Evolutionary conservation across 75 land plant genomes (phyloP), one percentile per base, ranked within the genome.

Genomic region (Cunninghamia lanceolata): DNA sequence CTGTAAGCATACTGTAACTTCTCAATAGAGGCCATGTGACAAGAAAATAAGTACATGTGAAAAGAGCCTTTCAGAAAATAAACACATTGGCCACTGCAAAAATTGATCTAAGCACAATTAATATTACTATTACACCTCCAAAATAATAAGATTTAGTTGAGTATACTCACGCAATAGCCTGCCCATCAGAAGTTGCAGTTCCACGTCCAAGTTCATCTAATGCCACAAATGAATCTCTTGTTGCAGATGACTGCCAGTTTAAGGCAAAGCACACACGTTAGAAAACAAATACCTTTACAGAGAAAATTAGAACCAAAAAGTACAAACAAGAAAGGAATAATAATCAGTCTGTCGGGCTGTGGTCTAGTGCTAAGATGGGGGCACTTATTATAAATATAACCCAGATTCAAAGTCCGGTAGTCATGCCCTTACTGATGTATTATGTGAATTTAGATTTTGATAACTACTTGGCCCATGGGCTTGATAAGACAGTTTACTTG

Each of bases 151-250:
- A 85, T 28, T 9, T 38, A 32, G 25, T 30, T 7, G 35, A 34
- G 45, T 42, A 19, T 75, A 88, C 95, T 85, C 87, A 96, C 98
- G 99, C 99, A 86, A 98, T 98, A 73, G 99, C 96, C 89, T 98
- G 99, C 17, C 99, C 99, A 91, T 98, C 99, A 86, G 99, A 96
- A 42, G 99, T 96, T 90, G 99, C 93, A 83, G 99, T 96, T 21
- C 99, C 99, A 45, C 99, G 91, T 42, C 99, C 99, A 89, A 98
- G 97, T 89, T 98, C 99, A 93, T 96, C 99, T 80, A 98, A 88
- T 35, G 95, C 96, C 75, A 98, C 99, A 63, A 98, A 53, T 68
- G 99, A 98, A 86, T 95, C 85, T 54, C 83, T 50, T 43, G 96
- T 96, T 77, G 99, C 99, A 87, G 91, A 92, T 39, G 94, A 89